phyloP scores from a whole-genome alignment of 78 protist species.

The Capsaspora owczarzaki region DNA sequence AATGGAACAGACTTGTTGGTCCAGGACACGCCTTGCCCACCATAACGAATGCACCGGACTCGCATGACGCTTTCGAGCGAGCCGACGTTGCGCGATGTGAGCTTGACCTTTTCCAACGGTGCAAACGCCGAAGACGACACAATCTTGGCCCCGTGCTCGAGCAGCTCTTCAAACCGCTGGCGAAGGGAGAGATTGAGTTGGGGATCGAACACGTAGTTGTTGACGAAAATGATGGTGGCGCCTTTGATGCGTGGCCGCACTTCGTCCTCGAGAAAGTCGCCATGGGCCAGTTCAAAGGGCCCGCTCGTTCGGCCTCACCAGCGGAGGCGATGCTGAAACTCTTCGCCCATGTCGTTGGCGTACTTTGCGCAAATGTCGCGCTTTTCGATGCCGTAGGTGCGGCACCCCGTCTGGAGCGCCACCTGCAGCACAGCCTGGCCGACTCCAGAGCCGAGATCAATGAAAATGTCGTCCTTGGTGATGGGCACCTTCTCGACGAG shows the following conservation, averaged over 20 bases:
- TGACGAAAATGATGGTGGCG: background rate
- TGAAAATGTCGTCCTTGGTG: background rate
- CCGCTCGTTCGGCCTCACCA: background rate
- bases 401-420: background rate
- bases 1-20: background rate
- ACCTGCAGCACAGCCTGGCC: slow-evolving; percentile 14
- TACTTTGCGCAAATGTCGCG: background rate
- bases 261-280: background rate
- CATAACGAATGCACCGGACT: background rate
- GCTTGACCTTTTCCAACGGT: background rate
- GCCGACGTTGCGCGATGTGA: background rate
- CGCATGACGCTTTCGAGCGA: background rate
- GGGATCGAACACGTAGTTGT: background rate
- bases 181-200: background rate
- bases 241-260: background rate
- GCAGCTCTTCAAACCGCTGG: background rate
- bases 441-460: background rate
- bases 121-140: background rate
- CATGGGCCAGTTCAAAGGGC: background rate
- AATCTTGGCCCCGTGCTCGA: background rate
- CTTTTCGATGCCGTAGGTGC: background rate
- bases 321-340: background rate
- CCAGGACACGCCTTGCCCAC: background rate
- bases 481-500: background rate
- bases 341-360: background rate